Evolutionary conservation across 169 alveolate species (phyloP).

Genomic region (Eimeria tenella): DNA sequence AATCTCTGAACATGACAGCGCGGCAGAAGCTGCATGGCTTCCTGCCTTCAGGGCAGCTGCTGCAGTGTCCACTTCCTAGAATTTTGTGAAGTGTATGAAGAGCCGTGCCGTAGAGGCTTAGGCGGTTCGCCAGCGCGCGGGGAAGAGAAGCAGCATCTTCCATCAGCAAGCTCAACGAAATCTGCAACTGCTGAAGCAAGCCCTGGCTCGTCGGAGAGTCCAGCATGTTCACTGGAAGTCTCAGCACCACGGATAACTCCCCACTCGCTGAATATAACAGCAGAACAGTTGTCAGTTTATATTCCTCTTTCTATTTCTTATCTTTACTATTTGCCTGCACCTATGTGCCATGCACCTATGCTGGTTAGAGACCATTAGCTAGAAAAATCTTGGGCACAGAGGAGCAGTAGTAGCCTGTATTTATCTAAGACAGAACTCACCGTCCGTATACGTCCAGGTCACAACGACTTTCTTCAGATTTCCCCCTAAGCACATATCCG

Average conservation of each 20-base stretch:
- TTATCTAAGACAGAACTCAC: conserved; percentile 3
- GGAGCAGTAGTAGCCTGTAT: neutral
- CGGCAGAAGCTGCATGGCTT: conserved; percentile 47
- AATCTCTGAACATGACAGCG: conserved; percentile 63
- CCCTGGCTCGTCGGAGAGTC: conserved; percentile 60
- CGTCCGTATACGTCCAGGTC: conserved; percentile 44
- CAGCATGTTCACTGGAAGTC: conserved; percentile 44
- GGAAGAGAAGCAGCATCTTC: conserved; percentile 52
- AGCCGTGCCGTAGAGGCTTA: conserved; percentile 53
- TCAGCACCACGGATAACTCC: conserved; percentile 7
- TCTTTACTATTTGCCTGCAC: no score
- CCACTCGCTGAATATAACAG: conserved; percentile 36
- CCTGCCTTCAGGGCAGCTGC: conserved; percentile 26
- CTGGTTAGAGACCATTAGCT: no score
- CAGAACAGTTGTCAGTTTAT: neutral
- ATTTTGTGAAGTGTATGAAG: conserved; percentile 52
- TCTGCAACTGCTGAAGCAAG: conserved; percentile 34
- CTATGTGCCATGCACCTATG: no score
- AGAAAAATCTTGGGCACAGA: no score
- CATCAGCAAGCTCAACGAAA: conserved; percentile 23
- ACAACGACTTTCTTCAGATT: conserved; percentile 50
- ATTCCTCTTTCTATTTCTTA: no score
- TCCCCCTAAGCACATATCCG: conserved; percentile 11
- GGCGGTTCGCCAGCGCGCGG: conserved; percentile 51
- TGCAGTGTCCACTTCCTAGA: conserved; percentile 59